A percentile compares a stretch with the other conserved stretches of the same genome.
These are phyloP conservation scores for Colletotrichum sp. DNA, from an alignment of 2,329 filamentous ascomycete genomes.

Conservation along the genomic window DNA sequence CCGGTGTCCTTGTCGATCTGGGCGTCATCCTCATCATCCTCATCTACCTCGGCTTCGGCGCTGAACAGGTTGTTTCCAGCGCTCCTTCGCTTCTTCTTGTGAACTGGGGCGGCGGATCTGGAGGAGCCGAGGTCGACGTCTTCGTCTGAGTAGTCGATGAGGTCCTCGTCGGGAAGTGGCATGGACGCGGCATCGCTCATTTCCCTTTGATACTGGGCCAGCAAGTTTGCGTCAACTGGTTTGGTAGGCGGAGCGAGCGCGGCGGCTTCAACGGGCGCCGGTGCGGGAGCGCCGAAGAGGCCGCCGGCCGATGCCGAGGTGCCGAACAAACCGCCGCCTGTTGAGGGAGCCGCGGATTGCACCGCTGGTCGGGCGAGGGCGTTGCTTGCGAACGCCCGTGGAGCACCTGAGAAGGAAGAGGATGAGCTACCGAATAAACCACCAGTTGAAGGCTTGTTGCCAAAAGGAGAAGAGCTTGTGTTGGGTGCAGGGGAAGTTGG, in stretches of 20 bases:
- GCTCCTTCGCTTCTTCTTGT: not conserved
- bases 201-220: not conserved
- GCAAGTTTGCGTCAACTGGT: fast-evolving
- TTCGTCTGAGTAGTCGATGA: not conserved
- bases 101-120: not conserved
- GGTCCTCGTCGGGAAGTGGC: not conserved
- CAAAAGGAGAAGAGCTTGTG: not conserved
- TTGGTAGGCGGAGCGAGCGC: not conserved
- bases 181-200: not conserved
- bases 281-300: not conserved
- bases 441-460: not conserved
- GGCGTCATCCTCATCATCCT: not conserved
- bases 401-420: not conserved
- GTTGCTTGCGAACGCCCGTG: not conserved
- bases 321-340: not conserved
- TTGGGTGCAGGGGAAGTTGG: not conserved
- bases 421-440: not conserved
- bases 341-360: not conserved
- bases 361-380: not conserved
- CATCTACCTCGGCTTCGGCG: not conserved
- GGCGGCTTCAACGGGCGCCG: not conserved
- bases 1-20: not conserved
- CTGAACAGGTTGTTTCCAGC: not conserved
- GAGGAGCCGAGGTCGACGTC: not conserved
- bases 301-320: not conserved